phyloP scores from a whole-genome alignment of 1,284 basidiomycete genomes.

The Marasmius tenuissimus region DNA sequence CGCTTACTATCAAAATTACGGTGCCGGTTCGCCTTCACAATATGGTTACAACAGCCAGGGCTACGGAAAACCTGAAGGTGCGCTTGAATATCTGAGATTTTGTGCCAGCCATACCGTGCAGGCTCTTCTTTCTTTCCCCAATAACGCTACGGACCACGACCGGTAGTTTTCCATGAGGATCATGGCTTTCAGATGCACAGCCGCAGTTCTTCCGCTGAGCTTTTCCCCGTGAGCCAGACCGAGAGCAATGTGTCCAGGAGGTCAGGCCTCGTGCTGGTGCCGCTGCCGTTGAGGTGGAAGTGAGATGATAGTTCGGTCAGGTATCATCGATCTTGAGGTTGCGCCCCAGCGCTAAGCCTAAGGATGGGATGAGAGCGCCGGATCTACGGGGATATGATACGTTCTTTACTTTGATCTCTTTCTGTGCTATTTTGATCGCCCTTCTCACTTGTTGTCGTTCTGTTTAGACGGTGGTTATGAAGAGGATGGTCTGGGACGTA shows the following conservation, averaged over 20 bases:
- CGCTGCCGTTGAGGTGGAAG: background rate
- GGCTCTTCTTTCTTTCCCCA: conserved; percentile 20
- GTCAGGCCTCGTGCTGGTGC: background rate
- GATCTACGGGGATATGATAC: conserved; percentile 28
- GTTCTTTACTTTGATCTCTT: conserved; percentile 36
- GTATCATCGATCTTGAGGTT: background rate
- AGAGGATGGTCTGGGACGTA: conserved; percentile 52
- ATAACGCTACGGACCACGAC: conserved; percentile 27
- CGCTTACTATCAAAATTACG: conserved; percentile 68
- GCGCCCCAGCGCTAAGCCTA: background rate
- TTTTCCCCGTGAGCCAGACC: background rate
- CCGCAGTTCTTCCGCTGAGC: conserved; percentile 17
- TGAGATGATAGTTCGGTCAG: background rate
- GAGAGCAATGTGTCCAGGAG: background rate
- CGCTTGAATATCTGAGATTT: conserved; percentile 65
- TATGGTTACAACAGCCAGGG: conserved; percentile 52
- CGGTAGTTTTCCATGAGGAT: background rate
- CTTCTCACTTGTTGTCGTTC: conserved; percentile 56
- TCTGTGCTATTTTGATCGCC: conserved; percentile 26
- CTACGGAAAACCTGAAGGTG: conserved; percentile 74
- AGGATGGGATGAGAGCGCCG: background rate
- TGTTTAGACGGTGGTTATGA: conserved; percentile 61
- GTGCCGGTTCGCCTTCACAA: conserved; percentile 42
- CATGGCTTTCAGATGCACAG: conserved; percentile 7
- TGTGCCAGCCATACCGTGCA: conserved; percentile 22